Evolutionary conservation across 108 stramenopile genomes (phyloP).

Genomic region (Cylindrotheca fusiformis): DNA sequence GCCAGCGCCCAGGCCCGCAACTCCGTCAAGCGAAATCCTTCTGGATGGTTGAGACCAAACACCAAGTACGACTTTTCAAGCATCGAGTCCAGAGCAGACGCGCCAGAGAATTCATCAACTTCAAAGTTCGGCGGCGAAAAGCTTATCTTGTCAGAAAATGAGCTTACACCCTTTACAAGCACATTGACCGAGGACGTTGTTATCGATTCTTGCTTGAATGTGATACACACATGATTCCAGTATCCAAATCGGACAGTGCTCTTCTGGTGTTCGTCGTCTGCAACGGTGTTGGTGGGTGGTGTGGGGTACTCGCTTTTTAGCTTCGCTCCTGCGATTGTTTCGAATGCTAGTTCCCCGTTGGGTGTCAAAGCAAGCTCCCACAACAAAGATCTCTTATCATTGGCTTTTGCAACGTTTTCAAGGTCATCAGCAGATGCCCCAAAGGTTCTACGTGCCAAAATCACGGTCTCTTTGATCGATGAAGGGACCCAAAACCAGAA

Average conservation of each 20-base stretch:
- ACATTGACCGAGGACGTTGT: slow-evolving; percentile 31
- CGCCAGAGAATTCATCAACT: slow-evolving; percentile 40
- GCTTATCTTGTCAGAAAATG: slow-evolving; percentile 21
- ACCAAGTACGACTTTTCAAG: slow-evolving; percentile 65
- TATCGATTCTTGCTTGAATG: slow-evolving; percentile 30
- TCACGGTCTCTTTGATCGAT: slow-evolving; percentile 50
- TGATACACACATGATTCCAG: slow-evolving; percentile 87
- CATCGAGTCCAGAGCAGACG: slow-evolving; percentile 54
- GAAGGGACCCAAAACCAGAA: slow-evolving; percentile 81
- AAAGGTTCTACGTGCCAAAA: slow-evolving; percentile 65
- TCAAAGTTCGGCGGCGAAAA: slow-evolving; percentile 49
- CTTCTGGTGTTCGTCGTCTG: slow-evolving; percentile 31
- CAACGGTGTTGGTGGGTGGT: slow-evolving; percentile 7
- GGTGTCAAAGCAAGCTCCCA: slow-evolving; percentile 79
- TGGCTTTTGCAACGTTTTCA: slow-evolving; percentile 58
- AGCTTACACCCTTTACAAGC: slow-evolving; percentile 35
- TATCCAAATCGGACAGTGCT: slow-evolving; percentile 55
- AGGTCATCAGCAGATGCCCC: slow-evolving; percentile 48
- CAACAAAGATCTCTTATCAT: slow-evolving; percentile 48
- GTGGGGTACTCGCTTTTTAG: slow-evolving; percentile 19
- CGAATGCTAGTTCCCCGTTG: slow-evolving; percentile 72
- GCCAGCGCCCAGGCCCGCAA: slow-evolving; percentile 81
- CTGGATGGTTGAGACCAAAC: slow-evolving; percentile 68
- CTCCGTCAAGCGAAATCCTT: slow-evolving; percentile 74
- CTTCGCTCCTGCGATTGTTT: slow-evolving; percentile 43